phyloP scores from a whole-genome alignment of 345 rosid species.

The Salix suchowensis region DNA sequence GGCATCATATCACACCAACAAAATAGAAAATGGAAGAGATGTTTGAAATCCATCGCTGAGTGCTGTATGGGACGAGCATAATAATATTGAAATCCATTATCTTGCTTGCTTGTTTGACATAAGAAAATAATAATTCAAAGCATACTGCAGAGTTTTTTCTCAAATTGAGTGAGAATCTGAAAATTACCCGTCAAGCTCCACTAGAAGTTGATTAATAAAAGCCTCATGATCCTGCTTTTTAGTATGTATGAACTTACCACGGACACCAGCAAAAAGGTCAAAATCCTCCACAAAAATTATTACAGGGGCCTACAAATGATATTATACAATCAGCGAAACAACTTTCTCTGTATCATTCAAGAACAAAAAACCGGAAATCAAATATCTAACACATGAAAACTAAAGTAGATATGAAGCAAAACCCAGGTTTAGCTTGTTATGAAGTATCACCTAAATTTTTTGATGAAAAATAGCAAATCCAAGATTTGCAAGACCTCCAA shows the following conservation, averaged over 20 bases:
- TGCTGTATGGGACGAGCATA: background rate
- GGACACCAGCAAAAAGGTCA: conserved; percentile 96
- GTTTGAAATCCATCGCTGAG: background rate
- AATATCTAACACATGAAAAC: background rate
- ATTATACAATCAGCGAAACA: conserved; percentile 15
- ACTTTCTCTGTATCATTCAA: background rate
- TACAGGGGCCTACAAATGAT: conserved; percentile 75
- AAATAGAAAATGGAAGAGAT: background rate
- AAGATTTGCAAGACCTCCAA: too few species aligned
- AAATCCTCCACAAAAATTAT: conserved; percentile 94
- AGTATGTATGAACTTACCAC: conserved; percentile 85
- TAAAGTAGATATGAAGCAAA: background rate
- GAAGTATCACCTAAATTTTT: too few species aligned
- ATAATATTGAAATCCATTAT: too few species aligned
- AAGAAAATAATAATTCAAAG: conserved; percentile 4
- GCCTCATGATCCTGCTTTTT: conserved; percentile 94
- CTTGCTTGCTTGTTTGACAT: background rate
- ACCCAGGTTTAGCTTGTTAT: too few species aligned
- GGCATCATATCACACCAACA: background rate
- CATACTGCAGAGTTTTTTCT: conserved; percentile 6
- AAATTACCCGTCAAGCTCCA: conserved; percentile 94
- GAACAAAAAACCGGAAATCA: background rate
- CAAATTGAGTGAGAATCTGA: conserved; percentile 14
- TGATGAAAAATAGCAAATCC: too few species aligned
- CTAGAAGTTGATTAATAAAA: conserved; percentile 93